Base-by-base conservation (phyloP, 768 basidiomycete species). In the Mycena indigotica region DNA sequence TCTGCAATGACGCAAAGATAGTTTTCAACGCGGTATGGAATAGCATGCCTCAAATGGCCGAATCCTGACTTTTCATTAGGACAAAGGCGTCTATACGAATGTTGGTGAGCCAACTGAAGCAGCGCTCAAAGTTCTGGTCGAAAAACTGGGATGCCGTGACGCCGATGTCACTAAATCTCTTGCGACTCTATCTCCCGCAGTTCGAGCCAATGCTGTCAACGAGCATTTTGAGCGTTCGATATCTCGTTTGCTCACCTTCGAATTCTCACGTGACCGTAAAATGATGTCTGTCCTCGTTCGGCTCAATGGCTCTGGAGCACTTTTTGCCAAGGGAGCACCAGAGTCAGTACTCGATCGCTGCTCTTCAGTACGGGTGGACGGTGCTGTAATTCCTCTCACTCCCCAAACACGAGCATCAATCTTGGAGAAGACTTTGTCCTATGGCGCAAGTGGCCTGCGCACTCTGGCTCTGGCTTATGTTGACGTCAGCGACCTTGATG, bases 91-190 rank as follows among this genome's bases (percentile, higher is more conserved):
- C 0, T 98, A 96, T 70, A 72, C 79, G 48, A 94, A 91, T 67
- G 83, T 99, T 46, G 96, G 96, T 24, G 96, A 98, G 75, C 96
- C 96, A 15, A 99, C 96, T 1, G 96, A 99, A 73, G 96, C 96
- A 3, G 96, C 96, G 1, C 81, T 99, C 55, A 95, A 91, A 72
- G 95, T 97, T 40, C 84, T 98, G 17, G 93, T 84, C 23, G 96
- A 99, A 77, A 99, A 98, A 77, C 83, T 98, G 54, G 93, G 90
- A 19, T 89, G 88, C 69, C 75, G 81, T 19, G 84, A 92, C 65
- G 71, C 73, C 5, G 80, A 84, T 62, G 61, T 87, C 24, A 73
- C 77, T 50, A 78, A 85, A 58, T 81, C 86, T 3, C 77, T 95
- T 40, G 50, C 80, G 2, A 70, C 74, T 39, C 78, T 95, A 23